Evolutionary conservation across 176 grass and related monocot species (phyloP), one percentile per base, ranked within the genome.

Genomic region (Guadua angustifolia): DNA sequence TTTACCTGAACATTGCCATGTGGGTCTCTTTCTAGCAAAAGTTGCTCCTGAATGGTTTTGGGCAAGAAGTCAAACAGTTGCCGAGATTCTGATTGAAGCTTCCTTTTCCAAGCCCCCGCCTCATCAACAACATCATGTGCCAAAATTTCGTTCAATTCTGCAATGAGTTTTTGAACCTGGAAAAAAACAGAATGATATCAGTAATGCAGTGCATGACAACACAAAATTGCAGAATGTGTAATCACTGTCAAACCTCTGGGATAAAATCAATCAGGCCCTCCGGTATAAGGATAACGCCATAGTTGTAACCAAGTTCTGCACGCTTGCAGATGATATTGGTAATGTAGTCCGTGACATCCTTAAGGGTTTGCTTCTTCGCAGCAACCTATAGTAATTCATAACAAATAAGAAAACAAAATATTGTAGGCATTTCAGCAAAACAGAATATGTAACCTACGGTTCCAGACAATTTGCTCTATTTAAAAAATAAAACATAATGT

Each of bases 1-100:
- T 68, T 84, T 89, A 99, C 97, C 89, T 99, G 93, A 82, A 99
- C 97, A 86, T 99, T 99, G 80, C 97, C 97, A 83, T 95, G 97
- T 33, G 97, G 97, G 77, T 99, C 97, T 86, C 97, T 99, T 94
- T 99, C 93, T 68, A 99, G 87, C 72, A 99, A 38, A 83, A 99
- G 88, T 86, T 99, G 97, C 62, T 99, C 97, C 55, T 99, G 88
- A 74, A 99, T 99, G 61, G 89, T 87, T 82, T 92, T 80, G 7
- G 97, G 97, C 79, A 99, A 58, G 44, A 99, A 94, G 66, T 99
- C 97, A 80, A 99, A 99, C 43, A 99, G 88, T 67, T 80, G 14
- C 40, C 74, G 78, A 17, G 66, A 92, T 73, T 94, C 89, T 74
- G 87, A 75, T 73, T 88, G 35, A 68, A 96, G 97, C 83, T 96